These are phyloP conservation scores for Olyra latifolia DNA, from an alignment of 176 grass and related monocot genomes.

Conservation along the genomic window DNA sequence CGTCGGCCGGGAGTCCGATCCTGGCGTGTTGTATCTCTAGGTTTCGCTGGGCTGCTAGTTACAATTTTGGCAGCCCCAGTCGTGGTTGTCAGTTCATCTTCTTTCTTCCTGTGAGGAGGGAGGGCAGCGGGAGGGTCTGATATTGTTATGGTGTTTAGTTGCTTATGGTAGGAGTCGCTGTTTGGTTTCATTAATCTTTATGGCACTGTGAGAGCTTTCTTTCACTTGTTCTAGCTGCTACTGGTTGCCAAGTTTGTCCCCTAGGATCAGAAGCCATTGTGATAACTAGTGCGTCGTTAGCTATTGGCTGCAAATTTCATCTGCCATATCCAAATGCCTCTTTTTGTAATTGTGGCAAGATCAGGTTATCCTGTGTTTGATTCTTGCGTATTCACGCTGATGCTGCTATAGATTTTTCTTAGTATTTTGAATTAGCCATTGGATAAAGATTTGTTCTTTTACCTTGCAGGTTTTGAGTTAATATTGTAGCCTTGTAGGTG, in stretches of 20 bases:
- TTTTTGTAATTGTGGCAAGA: neutral
- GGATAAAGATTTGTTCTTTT: neutral
- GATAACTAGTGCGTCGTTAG: neutral
- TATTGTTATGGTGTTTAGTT: neutral
- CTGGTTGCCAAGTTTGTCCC: neutral
- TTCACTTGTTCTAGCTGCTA: neutral
- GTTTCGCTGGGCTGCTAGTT: neutral
- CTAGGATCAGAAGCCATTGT: neutral
- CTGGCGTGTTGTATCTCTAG: neutral
- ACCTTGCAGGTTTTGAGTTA: conserved; percentile 35
- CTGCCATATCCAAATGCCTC: neutral
- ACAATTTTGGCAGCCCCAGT: neutral
- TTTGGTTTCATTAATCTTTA: neutral
- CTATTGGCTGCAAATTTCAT: neutral
- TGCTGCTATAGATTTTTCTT: neutral
- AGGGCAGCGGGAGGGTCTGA: neutral
- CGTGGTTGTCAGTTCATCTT: neutral
- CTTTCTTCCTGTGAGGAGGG: neutral
- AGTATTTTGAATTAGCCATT: neutral
- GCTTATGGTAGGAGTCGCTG: neutral
- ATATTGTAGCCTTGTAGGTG: neutral
- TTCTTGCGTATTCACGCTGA: neutral
- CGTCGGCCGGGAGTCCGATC: neutral
- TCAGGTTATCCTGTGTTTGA: neutral
- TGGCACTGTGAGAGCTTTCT: neutral